Evolutionary conservation across 1,139 yeast genomes (phyloP).

Genomic region (Sugiyamaella sp.): DNA sequence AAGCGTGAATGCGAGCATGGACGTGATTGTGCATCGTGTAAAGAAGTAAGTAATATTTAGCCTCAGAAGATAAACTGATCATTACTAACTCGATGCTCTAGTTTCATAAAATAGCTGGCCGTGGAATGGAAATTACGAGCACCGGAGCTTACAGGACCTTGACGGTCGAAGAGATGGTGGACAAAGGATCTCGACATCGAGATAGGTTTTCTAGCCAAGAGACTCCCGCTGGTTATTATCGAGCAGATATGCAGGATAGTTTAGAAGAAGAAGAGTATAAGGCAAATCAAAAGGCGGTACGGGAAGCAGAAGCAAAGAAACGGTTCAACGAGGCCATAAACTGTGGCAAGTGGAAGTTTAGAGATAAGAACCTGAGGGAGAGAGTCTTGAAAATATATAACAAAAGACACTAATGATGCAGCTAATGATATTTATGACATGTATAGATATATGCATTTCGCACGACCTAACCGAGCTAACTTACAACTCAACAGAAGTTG

Average conservation of each 20-base stretch:
- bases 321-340: conserved; percentile 32
- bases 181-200: conserved; percentile 35
- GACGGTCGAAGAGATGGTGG: conserved; percentile 21
- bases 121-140: conserved; percentile 1
- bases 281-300: conserved; percentile 25
- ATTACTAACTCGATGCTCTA: conserved; percentile 6
- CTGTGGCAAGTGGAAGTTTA: conserved; percentile 32
- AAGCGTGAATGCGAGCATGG: conserved; percentile 37
- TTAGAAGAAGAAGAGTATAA: conserved; percentile 36
- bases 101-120: conserved; percentile 36
- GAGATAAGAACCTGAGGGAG: conserved; percentile 24
- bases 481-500: too few species aligned
- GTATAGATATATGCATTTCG: not conserved
- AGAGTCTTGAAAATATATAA: conserved; percentile 7
- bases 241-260: conserved; percentile 39
- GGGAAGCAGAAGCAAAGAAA: conserved; percentile 25
- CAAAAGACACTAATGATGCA: conserved; percentile 2
- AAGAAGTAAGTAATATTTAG: conserved; percentile 23
- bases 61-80: not conserved
- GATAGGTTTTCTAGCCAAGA: conserved; percentile 32
- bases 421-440: not conserved
- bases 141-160: conserved; percentile 3
- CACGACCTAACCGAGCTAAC: not conserved
- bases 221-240: conserved; percentile 43
- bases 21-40: conserved; percentile 35